Percentiles rank a stretch among this genome's conserved stretches.
These are phyloP conservation scores for Evansstolkia leycettana DNA, from an alignment of 495 filamentous ascomycete species.

Conservation along the genomic window DNA sequence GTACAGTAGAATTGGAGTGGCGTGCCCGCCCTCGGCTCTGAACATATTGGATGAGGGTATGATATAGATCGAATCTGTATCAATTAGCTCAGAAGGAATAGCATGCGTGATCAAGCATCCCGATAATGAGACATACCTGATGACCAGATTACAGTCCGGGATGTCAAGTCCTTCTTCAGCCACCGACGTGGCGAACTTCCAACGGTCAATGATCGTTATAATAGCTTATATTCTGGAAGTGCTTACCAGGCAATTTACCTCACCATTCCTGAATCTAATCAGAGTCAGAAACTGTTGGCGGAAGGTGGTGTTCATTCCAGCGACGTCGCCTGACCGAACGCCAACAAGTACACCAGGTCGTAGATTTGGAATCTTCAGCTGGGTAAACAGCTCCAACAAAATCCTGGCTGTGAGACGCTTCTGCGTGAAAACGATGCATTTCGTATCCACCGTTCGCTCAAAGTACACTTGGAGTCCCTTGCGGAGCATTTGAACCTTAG, in stretches of 20 bases:
- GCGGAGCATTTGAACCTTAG: constrained; percentile 58
- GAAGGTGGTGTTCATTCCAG: constrained; percentile 51
- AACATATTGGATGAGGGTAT: constrained; percentile 88
- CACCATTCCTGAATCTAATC: constrained; percentile 64
- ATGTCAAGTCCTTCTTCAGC: constrained; percentile 95
- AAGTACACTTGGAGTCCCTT: constrained; percentile 47
- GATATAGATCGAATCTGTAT: constrained; percentile 70
- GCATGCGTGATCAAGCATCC: neutral
- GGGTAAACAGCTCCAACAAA: constrained; percentile 51
- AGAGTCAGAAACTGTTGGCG: constrained; percentile 67
- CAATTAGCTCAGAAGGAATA: neutral
- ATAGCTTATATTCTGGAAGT: neutral
- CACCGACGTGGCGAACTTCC: constrained; percentile 69
- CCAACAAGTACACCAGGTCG: constrained; percentile 58
- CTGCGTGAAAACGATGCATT: constrained; percentile 84
- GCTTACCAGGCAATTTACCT: constrained; percentile 65
- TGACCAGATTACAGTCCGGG: constrained; percentile 83
- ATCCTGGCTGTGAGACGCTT: constrained; percentile 65
- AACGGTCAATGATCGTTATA: constrained; percentile 4
- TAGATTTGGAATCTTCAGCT: constrained; percentile 45
- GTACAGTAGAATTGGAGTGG: constrained; percentile 49
- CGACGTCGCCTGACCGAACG: constrained; percentile 28
- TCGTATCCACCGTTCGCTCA: constrained; percentile 37
- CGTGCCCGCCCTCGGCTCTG: constrained; percentile 89
- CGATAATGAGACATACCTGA: constrained; percentile 42